Percentiles rank a stretch among this genome's conserved stretches.
These are phyloP conservation scores for Diaporthe helianthi DNA, from an alignment of 2,329 filamentous ascomycete genomes.

Conservation along the genomic window DNA sequence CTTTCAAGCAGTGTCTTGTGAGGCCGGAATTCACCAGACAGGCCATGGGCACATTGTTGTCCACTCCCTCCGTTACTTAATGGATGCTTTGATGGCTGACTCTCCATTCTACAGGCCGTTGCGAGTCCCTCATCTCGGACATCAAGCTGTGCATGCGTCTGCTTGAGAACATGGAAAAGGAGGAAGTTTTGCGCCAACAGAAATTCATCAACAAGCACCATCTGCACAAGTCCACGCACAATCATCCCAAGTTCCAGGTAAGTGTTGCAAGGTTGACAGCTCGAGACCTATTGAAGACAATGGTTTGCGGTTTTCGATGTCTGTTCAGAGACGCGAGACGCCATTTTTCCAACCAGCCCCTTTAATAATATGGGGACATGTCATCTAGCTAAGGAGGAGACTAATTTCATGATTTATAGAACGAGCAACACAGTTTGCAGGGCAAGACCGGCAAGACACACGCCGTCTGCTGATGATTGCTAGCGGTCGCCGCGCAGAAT, in stretches of 20 bases:
- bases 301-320: background rate
- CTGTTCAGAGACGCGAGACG: background rate
- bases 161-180: constrained; percentile 76
- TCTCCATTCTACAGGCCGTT: background rate
- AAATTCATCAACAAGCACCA: constrained; percentile 68
- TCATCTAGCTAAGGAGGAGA: background rate
- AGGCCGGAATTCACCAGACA: background rate
- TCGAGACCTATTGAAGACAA: background rate
- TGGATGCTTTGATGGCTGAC: background rate
- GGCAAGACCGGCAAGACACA: constrained; percentile 87
- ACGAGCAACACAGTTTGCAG: constrained; percentile 69
- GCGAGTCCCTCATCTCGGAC: constrained; percentile 68
- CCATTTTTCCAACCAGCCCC: background rate
- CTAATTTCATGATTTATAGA: constrained; percentile 47
- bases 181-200: constrained; percentile 72
- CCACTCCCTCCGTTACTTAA: background rate
- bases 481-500: background rate
- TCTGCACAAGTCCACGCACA: constrained; percentile 60
- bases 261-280: constrained; percentile 37
- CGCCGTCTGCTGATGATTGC: constrained; percentile 69
- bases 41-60: background rate
- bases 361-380: background rate
- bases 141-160: constrained; percentile 78
- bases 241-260: constrained; percentile 58
- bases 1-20: background rate